Base-by-base conservation (phyloP, 2,329 filamentous ascomycete species). In the Sarocladiaceae sp. region DNA sequence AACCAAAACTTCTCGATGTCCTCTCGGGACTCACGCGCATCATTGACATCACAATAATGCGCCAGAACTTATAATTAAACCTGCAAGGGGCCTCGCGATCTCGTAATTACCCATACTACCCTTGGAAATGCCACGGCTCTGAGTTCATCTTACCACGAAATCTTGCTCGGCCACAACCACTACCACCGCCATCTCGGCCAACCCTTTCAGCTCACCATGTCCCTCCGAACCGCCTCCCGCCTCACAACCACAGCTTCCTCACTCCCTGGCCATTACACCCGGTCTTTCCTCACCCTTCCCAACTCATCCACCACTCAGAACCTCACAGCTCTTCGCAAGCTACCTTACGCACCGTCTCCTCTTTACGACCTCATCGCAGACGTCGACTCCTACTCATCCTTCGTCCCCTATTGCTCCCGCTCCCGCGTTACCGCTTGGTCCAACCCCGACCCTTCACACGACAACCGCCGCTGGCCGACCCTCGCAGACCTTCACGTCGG, bases 351-450 rank as follows among this genome's bases (percentile, higher is more conserved):
- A 1, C 70, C 80, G 24, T 57, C 65, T 4, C 71, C 79, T 2
- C 81, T 98, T 54, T 98, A 93, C 77, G 72, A 74, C 53, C 76
- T 96, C 45, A 90, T 98, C 62, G 82, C 89, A 66, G 88, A 96
- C 64, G 82, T 98, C 51, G 79, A 88, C 63, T 80, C 80, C 50
- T 98, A 98, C 76, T 71, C 76, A 29, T 63, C 72, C 52, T 98
- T 97, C 72, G 79, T 98, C n/a, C 93, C 93, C 10, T 96, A 94
- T 75, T 95, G 91, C 67, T 76, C 79, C 33, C 72, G 72, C 35
- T 90, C 86, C 29, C 76, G 73, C 48, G 88, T 97, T 32, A 95
- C 88, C 2, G 72, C 74, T 47, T 88, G 84, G 76, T 83, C 86
- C 6, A 44, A 60, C 11, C 70, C 78, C 7, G 70, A 78, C 56